phyloP scores from a whole-genome alignment of 2,329 filamentous ascomycete genomes.

The Davidsoniella virescens region DNA sequence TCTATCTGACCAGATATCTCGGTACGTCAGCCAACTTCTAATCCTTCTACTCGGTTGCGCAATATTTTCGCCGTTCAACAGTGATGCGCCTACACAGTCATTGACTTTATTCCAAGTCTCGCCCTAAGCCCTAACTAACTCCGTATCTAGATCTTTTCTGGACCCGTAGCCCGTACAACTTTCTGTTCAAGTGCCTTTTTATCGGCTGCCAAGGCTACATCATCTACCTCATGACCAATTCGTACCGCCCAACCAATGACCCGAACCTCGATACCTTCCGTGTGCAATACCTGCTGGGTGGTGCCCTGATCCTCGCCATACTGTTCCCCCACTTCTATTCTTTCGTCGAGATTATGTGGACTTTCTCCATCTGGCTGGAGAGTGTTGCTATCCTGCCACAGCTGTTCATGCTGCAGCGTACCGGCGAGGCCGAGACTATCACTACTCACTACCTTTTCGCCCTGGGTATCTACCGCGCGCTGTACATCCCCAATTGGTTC shows the following conservation, averaged over 20 bases:
- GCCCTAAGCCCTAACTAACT: neutral
- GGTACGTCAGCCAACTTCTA: slow-evolving; percentile 32
- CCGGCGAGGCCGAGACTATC: slow-evolving; percentile 97
- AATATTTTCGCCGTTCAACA: neutral
- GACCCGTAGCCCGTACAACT: slow-evolving; percentile 75
- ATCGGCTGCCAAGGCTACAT: slow-evolving; percentile 82
- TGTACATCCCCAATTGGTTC: slow-evolving; percentile 99
- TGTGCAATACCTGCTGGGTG: slow-evolving; percentile 80
- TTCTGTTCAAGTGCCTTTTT: slow-evolving; percentile 91
- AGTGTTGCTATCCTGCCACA: slow-evolving; percentile 92
- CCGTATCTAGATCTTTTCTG: slow-evolving; percentile 58
- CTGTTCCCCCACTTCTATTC: slow-evolving; percentile 77
- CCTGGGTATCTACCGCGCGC: slow-evolving; percentile 72
- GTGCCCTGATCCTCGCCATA: slow-evolving; percentile 61
- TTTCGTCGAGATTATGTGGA: slow-evolving; percentile 77
- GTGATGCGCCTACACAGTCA: no score
- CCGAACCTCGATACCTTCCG: slow-evolving; percentile 95
- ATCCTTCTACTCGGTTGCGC: neutral
- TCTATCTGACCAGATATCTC: slow-evolving; percentile 88
- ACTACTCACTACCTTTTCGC: slow-evolving; percentile 97
- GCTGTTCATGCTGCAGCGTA: slow-evolving; percentile 94
- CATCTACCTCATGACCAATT: slow-evolving; percentile 93
- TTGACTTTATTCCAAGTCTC: slow-evolving; percentile 6
- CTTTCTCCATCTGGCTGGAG: slow-evolving; percentile 97
- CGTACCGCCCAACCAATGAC: slow-evolving; percentile 95